Conservation (phyloP, 2,329 filamentous ascomycete genomes). For the Aspergillus sp. region DNA sequence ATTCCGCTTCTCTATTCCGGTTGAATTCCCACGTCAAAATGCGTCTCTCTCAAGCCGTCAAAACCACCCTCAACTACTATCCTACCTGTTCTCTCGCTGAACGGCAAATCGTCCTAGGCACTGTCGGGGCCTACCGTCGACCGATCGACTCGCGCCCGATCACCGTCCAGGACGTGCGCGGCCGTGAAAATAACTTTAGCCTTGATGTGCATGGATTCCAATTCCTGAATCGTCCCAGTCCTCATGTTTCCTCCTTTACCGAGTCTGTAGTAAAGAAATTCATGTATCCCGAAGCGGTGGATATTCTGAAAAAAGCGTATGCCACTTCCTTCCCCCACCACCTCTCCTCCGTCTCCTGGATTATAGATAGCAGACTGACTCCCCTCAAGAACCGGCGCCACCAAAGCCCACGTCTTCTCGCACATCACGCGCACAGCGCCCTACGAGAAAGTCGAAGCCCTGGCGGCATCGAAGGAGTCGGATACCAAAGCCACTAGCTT, state of each 20-base stretch:
- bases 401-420: constrained; percentile 3
- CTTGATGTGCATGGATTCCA: constrained; percentile 7
- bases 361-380: background rate
- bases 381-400: background rate
- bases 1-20: background rate
- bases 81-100: background rate
- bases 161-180: constrained; percentile 4
- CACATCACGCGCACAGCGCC: background rate
- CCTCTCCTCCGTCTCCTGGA: background rate
- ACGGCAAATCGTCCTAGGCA: constrained; percentile 1
- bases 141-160: background rate
- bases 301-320: background rate
- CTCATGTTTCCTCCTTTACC: background rate
- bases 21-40: background rate
- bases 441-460: background rate
- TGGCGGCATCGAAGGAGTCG: background rate
- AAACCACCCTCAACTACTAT: constrained; percentile 3
- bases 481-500: background rate
- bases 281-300: constrained; percentile 2
- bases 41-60: background rate
- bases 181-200: background rate
- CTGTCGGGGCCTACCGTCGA: background rate
- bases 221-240: background rate
- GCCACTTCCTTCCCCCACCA: background rate
- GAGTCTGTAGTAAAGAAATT: background rate